Conservation (phyloP, 441 rosid species). For the Jatropha multifida region DNA sequence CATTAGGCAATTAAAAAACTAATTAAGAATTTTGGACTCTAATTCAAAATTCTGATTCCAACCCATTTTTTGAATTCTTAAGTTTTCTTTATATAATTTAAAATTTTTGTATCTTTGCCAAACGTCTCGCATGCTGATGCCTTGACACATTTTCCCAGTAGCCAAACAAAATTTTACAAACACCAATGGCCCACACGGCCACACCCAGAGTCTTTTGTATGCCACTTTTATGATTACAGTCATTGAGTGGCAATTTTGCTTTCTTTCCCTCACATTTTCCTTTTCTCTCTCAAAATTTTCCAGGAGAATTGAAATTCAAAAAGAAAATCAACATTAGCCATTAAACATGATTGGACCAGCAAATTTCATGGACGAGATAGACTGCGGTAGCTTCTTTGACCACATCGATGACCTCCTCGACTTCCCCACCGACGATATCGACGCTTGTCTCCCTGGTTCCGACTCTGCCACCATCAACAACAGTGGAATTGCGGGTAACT, state of each 20-base stretch:
- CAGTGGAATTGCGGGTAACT: conserved; percentile 14
- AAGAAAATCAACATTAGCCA: not conserved
- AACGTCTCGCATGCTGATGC: not conserved
- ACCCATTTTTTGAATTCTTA: not conserved
- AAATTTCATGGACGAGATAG: conserved; percentile 75
- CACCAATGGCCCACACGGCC: conserved; percentile 7
- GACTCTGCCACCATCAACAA: conserved; percentile 6
- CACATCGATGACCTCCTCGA: conserved; percentile 90
- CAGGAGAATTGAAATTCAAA: conserved; percentile 22
- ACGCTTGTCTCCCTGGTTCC: conserved; percentile 30
- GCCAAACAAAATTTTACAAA: not conserved
- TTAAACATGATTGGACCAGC: conserved; percentile 53
- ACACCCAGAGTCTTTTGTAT: not conserved
- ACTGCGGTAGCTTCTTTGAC: conserved; percentile 93
- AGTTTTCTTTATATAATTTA: not conserved
- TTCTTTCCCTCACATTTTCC: not conserved
- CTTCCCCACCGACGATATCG: conserved; percentile 71
- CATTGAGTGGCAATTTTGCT: not conserved
- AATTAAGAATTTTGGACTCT: not conserved
- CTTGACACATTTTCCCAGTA: not conserved
- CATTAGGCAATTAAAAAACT: not conserved
- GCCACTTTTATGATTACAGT: not conserved
- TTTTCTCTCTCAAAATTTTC: conserved; percentile 13
- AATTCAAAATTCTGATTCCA: conserved; percentile 1
- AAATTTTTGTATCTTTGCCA: not conserved